Conservation (phyloP, 2,329 filamentous ascomycete species). For the Thielaviopsis populi region DNA sequence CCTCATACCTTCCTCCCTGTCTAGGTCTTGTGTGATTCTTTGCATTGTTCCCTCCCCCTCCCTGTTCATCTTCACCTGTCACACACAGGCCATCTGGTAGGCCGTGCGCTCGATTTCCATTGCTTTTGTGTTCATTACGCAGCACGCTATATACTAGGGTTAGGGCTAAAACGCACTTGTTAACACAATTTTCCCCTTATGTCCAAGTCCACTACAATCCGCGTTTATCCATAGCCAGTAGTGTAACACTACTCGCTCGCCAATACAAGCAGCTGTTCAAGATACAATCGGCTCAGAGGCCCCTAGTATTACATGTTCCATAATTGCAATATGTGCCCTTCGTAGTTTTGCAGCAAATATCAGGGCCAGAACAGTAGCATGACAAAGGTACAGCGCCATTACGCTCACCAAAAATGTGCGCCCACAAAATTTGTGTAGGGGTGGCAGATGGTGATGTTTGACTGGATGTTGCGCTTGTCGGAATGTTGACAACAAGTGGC, state of each 20-base stretch:
- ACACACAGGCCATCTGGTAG: background rate
- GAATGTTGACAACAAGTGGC: background rate
- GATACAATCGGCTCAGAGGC: background rate
- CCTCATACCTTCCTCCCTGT: background rate
- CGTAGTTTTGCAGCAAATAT: constrained; percentile 15
- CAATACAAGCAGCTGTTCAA: background rate
- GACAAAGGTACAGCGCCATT: constrained; percentile 12
- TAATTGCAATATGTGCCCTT: constrained; percentile 12
- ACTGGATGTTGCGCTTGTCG: background rate
- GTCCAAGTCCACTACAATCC: background rate
- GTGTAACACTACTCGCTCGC: background rate
- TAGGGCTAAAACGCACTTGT: background rate
- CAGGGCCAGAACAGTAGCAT: constrained; percentile 6
- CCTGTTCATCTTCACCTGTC: background rate
- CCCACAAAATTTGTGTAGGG: background rate
- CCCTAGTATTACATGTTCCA: constrained; percentile 3
- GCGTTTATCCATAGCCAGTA: background rate
- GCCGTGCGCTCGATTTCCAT: background rate
- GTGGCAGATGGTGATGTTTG: background rate
- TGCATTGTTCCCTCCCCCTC: background rate
- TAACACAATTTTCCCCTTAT: background rate
- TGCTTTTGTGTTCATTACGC: background rate
- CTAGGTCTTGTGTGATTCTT: background rate
- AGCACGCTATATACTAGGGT: background rate
- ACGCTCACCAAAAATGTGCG: constrained; percentile 9